phyloP scores from a whole-genome alignment of 306 rosid species.

The Glycine latifolia region DNA sequence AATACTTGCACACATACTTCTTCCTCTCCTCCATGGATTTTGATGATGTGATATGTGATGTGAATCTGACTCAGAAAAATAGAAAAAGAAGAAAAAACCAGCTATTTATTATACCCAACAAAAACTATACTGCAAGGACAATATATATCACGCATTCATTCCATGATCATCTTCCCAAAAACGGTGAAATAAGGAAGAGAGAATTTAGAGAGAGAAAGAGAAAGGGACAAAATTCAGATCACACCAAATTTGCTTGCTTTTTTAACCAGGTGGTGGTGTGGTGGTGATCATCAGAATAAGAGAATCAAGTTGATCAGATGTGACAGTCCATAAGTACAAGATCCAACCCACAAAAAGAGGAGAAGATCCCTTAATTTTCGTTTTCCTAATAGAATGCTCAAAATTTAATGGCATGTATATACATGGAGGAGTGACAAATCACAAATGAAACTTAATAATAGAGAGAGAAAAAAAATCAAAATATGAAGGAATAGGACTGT shows the following conservation, averaged over 20 bases:
- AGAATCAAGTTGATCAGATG: constrained; percentile 65
- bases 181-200: not conserved
- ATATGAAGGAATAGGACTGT: constrained; percentile 36
- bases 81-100: constrained; percentile 1
- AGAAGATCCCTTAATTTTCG: constrained; percentile 55
- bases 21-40: constrained; percentile 52
- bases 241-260: constrained; percentile 51
- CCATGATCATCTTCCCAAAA: constrained; percentile 4
- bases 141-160: not conserved
- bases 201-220: not conserved
- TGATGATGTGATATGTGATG: not conserved
- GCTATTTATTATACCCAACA: constrained; percentile 21
- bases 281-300: constrained; percentile 46
- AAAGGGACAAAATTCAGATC: constrained; percentile 56
- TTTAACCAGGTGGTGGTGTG: constrained; percentile 39
- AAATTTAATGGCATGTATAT: constrained; percentile 26
- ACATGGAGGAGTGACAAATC: not conserved
- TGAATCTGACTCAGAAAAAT: constrained; percentile 33
- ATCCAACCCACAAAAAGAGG: constrained; percentile 75
- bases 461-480: constrained; percentile 36
- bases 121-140: constrained; percentile 32
- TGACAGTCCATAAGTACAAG: constrained; percentile 81
- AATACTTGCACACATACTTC: constrained; percentile 77
- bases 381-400: constrained; percentile 52
- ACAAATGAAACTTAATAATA: not conserved